These are phyloP conservation scores for Sphaerobolus stellatus DNA, from an alignment of 1,284 basidiomycete genomes.

Conservation along the genomic window DNA sequence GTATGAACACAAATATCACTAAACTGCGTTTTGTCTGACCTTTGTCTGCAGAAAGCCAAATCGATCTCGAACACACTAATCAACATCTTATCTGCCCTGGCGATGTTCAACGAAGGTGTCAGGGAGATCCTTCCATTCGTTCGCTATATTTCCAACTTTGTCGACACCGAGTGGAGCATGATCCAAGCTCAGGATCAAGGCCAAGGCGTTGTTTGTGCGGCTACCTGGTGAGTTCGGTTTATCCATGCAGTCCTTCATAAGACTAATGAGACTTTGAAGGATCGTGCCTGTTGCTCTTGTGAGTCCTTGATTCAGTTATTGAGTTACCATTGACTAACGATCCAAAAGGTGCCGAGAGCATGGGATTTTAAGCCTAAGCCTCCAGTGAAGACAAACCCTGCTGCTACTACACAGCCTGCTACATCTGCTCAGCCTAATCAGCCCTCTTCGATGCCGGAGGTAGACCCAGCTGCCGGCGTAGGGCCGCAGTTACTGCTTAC, in stretches of 20 bases:
- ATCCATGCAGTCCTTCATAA: neutral
- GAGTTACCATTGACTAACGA: neutral
- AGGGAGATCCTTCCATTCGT: conserved; percentile 76
- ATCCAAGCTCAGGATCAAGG: conserved; percentile 67
- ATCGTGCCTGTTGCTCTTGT: conserved; percentile 74
- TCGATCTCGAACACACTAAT: conserved; percentile 62
- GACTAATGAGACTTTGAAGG: conserved; percentile 37
- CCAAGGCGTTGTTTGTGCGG: conserved; percentile 76
- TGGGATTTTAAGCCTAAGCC: conserved; percentile 69
- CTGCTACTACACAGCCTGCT: neutral
- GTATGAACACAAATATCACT: conserved; percentile 38
- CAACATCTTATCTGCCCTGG: conserved; percentile 69
- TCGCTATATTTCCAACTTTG: conserved; percentile 72
- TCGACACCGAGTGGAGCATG: conserved; percentile 66
- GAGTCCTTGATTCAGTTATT: neutral
- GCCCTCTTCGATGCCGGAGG: neutral
- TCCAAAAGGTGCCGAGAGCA: conserved; percentile 54
- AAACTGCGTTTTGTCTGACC: neutral
- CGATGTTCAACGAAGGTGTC: conserved; percentile 66
- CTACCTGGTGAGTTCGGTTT: conserved; percentile 64
- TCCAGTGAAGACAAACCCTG: conserved; percentile 3
- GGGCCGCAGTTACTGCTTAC: conserved; percentile 7
- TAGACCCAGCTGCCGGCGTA: neutral
- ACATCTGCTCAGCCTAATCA: neutral
- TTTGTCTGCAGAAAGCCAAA: conserved; percentile 46